Evolutionary conservation across 306 rosid species (phyloP), one percentile per base, ranked within the genome.

Genomic region (Vicia sativa): DNA sequence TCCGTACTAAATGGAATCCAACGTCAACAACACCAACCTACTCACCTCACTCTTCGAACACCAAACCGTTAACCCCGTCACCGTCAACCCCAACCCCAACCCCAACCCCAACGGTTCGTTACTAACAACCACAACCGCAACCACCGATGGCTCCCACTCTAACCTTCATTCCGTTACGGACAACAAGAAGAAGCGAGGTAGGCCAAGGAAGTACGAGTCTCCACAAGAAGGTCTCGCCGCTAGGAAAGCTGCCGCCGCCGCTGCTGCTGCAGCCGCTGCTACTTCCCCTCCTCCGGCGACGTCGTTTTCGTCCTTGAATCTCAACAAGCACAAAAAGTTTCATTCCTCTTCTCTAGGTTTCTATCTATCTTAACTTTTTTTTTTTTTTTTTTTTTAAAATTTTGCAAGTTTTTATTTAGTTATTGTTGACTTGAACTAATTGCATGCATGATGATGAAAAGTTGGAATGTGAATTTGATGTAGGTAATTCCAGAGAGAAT

Each of bases 221-320:
- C 93, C 96, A 0, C 92, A 84, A 58, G 86, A 86, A 73, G 96
- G 89, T 41, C 63, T 83, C 19, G 96, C 97, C 10, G 95, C 95
- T 0, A 84, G 85, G 83, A 90, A 85, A 78, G 89, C 91, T 3
- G 67, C 67, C 1, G 67, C 67, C 0, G 50, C 68, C 0, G 68
- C 67, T 0, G 67, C 67, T 0, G 67, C 67, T 0, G 5, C 67
- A 0, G 67, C 96, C 0, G 89, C 91, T 0, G 83, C 68, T 3
- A 62, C 96, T 1, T 82, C 87, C 11, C 83, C 46, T 8, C 0
- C 64, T 3, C 65, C 96, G 3, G 70, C 92, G 65, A 44, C 92
- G 62, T 80, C 95, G 73, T 86, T 91, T 80, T 81, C 41, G 2
- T 42, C 72, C 21, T 35, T 46, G 6, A 25, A 9, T 4, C n/a